A percentile compares a stretch with the other conserved stretches of the same genome.
Evolutionary conservation across 169 alveolate species (phyloP).

Genomic region (Plasmodium ovale): DNA sequence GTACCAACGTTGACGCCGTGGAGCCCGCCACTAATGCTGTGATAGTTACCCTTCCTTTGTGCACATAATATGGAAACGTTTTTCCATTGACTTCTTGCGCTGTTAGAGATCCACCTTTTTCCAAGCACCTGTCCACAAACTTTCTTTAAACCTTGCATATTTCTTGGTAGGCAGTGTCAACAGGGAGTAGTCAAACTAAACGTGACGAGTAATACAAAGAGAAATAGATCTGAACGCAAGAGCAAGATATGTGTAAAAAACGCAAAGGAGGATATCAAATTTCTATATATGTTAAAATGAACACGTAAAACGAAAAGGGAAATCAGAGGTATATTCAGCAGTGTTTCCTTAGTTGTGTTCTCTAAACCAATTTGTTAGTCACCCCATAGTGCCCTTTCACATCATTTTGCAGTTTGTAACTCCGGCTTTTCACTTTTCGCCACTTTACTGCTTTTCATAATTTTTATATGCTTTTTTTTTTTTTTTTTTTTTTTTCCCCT

Average conservation of each 20-base stretch:
- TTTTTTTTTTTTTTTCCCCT: not conserved
- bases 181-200: not conserved
- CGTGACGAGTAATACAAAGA: not conserved
- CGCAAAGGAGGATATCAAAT: not conserved
- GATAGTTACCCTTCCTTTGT: not conserved
- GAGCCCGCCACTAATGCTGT: too few species aligned
- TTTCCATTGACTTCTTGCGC: not conserved
- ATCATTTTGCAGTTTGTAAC: too few species aligned
- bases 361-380: too few species aligned
- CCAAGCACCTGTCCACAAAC: not conserved
- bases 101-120: not conserved
- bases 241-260: not conserved
- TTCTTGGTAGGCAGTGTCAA: not conserved
- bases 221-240: not conserved
- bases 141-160: slow-evolving; percentile 31
- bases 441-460: too few species aligned
- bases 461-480: not conserved
- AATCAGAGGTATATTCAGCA: too few species aligned
- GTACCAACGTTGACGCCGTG: too few species aligned
- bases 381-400: too few species aligned
- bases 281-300: too few species aligned
- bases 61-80: not conserved
- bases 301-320: too few species aligned
- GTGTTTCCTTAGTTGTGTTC: too few species aligned
- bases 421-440: too few species aligned